Evolutionary conservation across 75 land plant genomes (phyloP), one percentile per base, ranked within the genome.

Genomic region (Isoetes taiwanensis): DNA sequence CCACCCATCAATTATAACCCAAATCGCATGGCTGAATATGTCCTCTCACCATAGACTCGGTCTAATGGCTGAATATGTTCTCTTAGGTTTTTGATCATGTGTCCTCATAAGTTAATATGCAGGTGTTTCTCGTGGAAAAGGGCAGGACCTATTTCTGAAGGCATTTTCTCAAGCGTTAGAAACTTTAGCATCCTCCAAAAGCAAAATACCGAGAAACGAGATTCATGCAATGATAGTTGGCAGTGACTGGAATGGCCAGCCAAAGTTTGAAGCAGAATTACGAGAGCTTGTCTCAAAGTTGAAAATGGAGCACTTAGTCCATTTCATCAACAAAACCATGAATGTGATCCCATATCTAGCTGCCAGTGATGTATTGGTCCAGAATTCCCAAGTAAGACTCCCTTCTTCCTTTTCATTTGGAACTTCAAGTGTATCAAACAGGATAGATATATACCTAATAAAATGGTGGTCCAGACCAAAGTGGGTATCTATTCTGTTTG

Each of bases 41-140:
- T n/a, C n/a, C n/a, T n/a, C n/a, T n/a, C n/a, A n/a, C n/a, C n/a
- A n/a, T n/a, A n/a, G n/a, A n/a, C n/a, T n/a, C n/a, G n/a, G n/a
- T n/a, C n/a, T n/a, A n/a, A n/a, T n/a, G n/a, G n/a, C n/a, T n/a
- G n/a, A n/a, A n/a, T n/a, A n/a, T n/a, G n/a, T n/a, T n/a, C n/a
- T n/a, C n/a, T n/a, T n/a, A n/a, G n/a, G n/a, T n/a, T n/a, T n/a
- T n/a, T n/a, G n/a, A n/a, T n/a, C n/a, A n/a, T n/a, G n/a, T n/a
- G n/a, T n/a, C n/a, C n/a, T n/a, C n/a, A n/a, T n/a, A n/a, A n/a
- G n/a, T n/a, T n/a, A n/a, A n/a, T n/a, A 3, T 76, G 34, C 74
- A 90, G 96, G 96, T 82, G 96, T 90, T 54, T 90, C 96, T 40
- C 78, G 96, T 26, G 96, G 96, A 26, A 90, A 90, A 61, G 96